Conservation (phyloP, 1,284 basidiomycete species). For the Ustilago tritici region DNA sequence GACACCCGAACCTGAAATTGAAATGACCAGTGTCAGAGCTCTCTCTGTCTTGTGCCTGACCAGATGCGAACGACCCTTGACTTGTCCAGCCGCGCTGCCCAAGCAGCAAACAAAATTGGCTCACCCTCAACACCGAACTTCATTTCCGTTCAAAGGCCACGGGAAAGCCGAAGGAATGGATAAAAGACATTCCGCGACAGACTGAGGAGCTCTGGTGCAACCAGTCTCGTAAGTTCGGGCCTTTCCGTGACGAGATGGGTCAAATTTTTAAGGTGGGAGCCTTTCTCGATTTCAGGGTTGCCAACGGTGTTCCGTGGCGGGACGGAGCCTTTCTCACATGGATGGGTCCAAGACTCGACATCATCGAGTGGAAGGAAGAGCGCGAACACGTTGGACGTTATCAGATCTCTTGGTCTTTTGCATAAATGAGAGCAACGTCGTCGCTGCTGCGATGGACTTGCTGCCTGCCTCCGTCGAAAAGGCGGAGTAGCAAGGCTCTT, state of each 20-base stretch:
- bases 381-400: not conserved
- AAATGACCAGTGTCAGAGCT: constrained; percentile 5
- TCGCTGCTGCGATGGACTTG: not conserved
- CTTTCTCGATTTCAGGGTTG: not conserved
- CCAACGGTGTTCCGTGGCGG: not conserved
- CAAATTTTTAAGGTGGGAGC: not conserved
- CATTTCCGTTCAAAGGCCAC: not conserved
- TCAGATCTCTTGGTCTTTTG: not conserved
- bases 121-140: not conserved
- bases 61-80: not conserved
- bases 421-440: not conserved
- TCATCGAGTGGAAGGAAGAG: too few species aligned
- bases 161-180: not conserved
- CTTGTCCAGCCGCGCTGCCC: not conserved
- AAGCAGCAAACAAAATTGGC: not conserved
- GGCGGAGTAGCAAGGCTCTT: not conserved
- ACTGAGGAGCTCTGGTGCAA: not conserved
- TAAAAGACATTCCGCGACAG: not conserved
- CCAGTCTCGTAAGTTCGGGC: too few species aligned
- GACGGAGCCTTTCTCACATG: not conserved
- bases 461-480: not conserved
- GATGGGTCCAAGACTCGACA: too few species aligned
- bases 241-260: not conserved
- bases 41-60: not conserved
- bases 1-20: not conserved